These are phyloP conservation scores for Citrullus mucosospermus DNA, from an alignment of 306 rosid species.

Conservation along the genomic window DNA sequence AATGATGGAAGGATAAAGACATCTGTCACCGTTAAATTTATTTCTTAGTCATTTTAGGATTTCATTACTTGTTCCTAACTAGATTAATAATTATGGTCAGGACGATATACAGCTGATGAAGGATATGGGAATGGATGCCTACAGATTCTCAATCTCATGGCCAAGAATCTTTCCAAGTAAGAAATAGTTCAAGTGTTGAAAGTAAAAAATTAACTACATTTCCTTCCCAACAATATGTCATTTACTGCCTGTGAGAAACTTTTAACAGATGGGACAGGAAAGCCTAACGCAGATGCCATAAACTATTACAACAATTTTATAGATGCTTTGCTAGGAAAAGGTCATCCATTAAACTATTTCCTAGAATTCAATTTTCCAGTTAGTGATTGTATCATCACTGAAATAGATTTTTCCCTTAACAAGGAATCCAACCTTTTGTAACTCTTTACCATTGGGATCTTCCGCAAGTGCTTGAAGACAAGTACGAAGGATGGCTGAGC, in stretches of 20 bases:
- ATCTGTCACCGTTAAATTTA: neutral
- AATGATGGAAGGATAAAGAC: neutral
- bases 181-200: constrained; percentile 11
- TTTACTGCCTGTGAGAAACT: constrained; percentile 7
- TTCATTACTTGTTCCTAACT: neutral
- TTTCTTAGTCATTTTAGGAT: neutral
- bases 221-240: neutral
- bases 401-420: constrained; percentile 20
- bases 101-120: constrained; percentile 79
- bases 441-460: constrained; percentile 93
- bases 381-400: neutral
- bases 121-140: constrained; percentile 84
- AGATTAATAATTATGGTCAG: constrained; percentile 20
- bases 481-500: constrained; percentile 90
- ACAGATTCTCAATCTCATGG: constrained; percentile 93
- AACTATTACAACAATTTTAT: constrained; percentile 65
- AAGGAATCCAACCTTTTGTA: constrained; percentile 77
- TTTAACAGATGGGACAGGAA: constrained; percentile 72
- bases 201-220: neutral
- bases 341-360: constrained; percentile 21
- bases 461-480: constrained; percentile 76
- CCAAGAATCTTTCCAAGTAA: constrained; percentile 92
- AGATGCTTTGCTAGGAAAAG: constrained; percentile 71
- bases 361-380: constrained; percentile 4
- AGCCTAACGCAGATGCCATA: constrained; percentile 63